Conservation (phyloP, 1,139 yeast genomes). For the Meyerozyma carpophila region DNA sequence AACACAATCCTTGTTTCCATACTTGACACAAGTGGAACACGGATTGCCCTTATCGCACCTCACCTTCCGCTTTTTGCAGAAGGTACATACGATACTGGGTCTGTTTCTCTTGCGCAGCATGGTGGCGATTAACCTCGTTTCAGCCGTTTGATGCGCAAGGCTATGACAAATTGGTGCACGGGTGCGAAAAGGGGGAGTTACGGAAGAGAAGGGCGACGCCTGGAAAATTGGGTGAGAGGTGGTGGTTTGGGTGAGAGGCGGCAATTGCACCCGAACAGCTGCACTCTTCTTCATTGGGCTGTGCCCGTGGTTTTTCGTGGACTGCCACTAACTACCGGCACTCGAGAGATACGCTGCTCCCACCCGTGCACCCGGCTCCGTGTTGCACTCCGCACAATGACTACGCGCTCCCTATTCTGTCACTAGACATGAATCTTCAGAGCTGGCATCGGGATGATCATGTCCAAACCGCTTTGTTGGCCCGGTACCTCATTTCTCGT, state of each 20-base stretch:
- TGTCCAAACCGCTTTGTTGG: neutral
- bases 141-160: conserved; percentile 1
- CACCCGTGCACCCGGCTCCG: neutral
- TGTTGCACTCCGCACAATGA: neutral
- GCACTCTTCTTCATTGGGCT: too few species aligned
- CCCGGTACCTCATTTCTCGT: neutral
- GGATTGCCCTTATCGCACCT: conserved; percentile 39
- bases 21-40: conserved; percentile 37
- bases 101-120: conserved; percentile 23
- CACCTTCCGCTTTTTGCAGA: conserved; percentile 38
- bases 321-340: too few species aligned
- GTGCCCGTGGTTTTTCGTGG: too few species aligned
- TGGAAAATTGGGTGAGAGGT: too few species aligned
- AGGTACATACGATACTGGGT: conserved; percentile 33
- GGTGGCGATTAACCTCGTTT: neutral
- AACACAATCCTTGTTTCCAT: conserved; percentile 25
- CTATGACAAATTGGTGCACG: neutral
- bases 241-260: too few species aligned
- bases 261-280: too few species aligned
- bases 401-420: neutral
- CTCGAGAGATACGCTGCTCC: too few species aligned
- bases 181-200: neutral
- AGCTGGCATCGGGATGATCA: neutral
- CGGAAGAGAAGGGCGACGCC: too few species aligned
- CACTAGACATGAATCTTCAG: neutral